phyloP scores from a whole-genome alignment of 768 basidiomycete genomes.

The Podaxis sp. region DNA sequence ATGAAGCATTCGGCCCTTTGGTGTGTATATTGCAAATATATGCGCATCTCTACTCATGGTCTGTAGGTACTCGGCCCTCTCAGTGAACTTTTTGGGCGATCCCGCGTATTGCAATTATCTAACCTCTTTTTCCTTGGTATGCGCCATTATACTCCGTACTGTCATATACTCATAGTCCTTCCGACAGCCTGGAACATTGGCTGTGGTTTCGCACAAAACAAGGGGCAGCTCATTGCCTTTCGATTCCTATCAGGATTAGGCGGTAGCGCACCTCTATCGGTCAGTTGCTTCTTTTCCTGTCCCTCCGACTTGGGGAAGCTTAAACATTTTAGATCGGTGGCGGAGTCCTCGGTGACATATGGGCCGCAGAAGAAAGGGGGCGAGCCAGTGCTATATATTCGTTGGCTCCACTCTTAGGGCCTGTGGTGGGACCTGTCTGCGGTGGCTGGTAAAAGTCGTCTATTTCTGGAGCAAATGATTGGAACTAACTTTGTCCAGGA shows the following conservation, averaged over 20 bases:
- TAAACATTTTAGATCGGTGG: conserved; percentile 46
- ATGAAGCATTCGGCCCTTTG: conserved; percentile 49
- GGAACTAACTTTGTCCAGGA: conserved; percentile 30
- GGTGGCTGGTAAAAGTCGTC: conserved; percentile 48
- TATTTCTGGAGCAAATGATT: not conserved
- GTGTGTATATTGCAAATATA: conserved; percentile 23
- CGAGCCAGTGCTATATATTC: conserved; percentile 63
- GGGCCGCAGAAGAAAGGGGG: conserved; percentile 60
- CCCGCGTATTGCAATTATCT: conserved; percentile 54
- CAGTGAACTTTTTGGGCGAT: conserved; percentile 71
- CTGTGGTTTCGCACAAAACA: conserved; percentile 62
- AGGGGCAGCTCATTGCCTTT: conserved; percentile 60
- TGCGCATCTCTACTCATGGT: not conserved
- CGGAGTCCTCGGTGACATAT: conserved; percentile 64
- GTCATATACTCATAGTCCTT: not conserved
- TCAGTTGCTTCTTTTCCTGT: conserved; percentile 42
- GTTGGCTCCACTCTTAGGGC: conserved; percentile 63
- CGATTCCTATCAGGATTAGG: conserved; percentile 70
- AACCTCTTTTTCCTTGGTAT: conserved; percentile 69
- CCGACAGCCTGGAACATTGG: conserved; percentile 57
- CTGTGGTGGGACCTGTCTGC: conserved; percentile 60
- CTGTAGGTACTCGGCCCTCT: conserved; percentile 53
- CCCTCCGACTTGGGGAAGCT: conserved; percentile 27
- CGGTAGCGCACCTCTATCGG: conserved; percentile 66
- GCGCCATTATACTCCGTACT: not conserved